Base-by-base conservation (phyloP, 208 protist genomes). In the Trichomonas vaginalis region DNA sequence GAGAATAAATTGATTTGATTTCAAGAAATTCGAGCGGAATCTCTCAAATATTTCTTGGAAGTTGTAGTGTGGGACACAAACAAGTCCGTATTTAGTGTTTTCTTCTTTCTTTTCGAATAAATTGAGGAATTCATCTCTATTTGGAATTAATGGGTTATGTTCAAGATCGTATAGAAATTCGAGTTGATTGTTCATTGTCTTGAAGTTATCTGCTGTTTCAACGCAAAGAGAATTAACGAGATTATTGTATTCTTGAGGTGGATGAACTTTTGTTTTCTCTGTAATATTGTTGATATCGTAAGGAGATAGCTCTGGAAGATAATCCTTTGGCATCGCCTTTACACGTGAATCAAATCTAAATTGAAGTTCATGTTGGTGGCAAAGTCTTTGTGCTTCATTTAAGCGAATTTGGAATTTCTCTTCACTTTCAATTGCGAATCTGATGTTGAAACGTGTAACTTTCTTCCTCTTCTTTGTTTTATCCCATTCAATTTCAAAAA, bases 401-500 rank as follows among this genome's bases (percentile, higher is more conserved):
- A 92, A 4, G 27, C 86, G 23, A 39, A 48, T 35, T 51, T 92
- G 17, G n/a, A 92, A 92, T 92, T 39, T 39, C 27, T 48, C 27
- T 39, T 92, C 86, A 32, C 46, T 51, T 51, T 92, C 86, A 35
- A 92, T 92, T n/a, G 86, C 86, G 45, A 92, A 92, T 39, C 86
- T 23, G 48, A 92, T n/a, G 35, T 92, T 92, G 15, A 42, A 92
- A 48, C 86, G 40, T 39, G 86, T 27, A 92, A 92, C 86, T 92
- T 92, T 92, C n/a, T 92, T 92, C n/a, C 86, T 23, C 46, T 92
- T 92, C n/a, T 92, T 48, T 17, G 86, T 92, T 39, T 48, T 51
- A 42, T 35, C 40, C 86, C 86, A 92, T 92, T 92, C 86, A 17
- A 92, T 92, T 51, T 23, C 37, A 47, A 92, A 92, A 35, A 92